Evolutionary conservation across 495 filamentous ascomycete genomes (phyloP), one percentile per base, ranked within the genome.

Genomic region (Podospora pseudopauciseta): DNA sequence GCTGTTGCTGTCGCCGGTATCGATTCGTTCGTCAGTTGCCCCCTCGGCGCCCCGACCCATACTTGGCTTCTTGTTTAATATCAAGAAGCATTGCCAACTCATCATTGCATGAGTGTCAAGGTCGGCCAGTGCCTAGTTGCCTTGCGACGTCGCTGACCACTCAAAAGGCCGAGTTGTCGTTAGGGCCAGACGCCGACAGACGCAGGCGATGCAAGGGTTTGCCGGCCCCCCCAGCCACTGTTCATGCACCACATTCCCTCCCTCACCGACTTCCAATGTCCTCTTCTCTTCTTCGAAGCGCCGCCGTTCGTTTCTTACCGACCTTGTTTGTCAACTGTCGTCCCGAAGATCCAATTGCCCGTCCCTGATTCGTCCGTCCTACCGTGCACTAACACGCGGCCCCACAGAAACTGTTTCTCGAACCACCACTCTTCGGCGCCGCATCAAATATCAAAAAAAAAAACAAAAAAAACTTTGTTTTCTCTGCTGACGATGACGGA

Each of bases 71-170:
- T 81, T 80, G 78, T 80, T 85, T 86, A 88, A 85, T 84, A 83
- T 86, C 84, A 85, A 88, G 84, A 85, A 77, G 87, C 86, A 86
- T 78, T 92, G 91, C 89, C 91, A 93, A 88, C 91, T 92, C 91
- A 93, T 92, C 90, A 89, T 80, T 49, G 91, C 89, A 91, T 89
- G 92, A 84, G 81, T 81, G 80, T 83, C 79, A 79, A 82, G 81
- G 81, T 80, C 82, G 81, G 79, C 79, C 79, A 83, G 79, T 81
- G 79, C 83, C 81, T 83, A 80, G 82, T 78, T 73, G 75, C 75
- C 75, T 76, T 71, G 74, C 72, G 69, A 55, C 69, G 66, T 32
- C 59, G 71, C 63, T 74, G 71, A 44, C 56, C 77, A 77, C 78
- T 70, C 80, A 74, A 80, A 56, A 76, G 67, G 9, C 70, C 65